Base-by-base conservation (phyloP, 148 eudicot genomes). In the Tetragonia tetragonoides region DNA sequence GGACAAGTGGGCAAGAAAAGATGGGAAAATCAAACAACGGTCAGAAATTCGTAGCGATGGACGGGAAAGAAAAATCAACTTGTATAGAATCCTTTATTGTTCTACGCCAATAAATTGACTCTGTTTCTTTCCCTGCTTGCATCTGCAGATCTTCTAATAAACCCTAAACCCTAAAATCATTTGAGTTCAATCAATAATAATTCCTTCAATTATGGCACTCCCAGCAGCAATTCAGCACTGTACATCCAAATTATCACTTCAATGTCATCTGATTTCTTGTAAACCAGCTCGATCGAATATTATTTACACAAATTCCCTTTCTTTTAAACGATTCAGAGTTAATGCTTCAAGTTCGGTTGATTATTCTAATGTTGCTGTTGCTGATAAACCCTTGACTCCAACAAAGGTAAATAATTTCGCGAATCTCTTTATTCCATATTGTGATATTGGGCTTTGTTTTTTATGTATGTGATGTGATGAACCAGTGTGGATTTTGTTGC, bases 311-410 rank as follows among this genome's bases (percentile, higher is more conserved):
- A 67, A 38, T 37, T 38, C 81, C 23, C 41, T 47, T 74, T 71
- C 78, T 47, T 57, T 77, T 3, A 88, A 84, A 63, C 76, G 61
- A 16, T 80, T 84, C 6, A 70, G 62, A 21, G 75, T 87, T 6
- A 62, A 67, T 53, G 86, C 91, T 78, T 85, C 93, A 53, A 71
- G 90, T 75, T 89, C 96, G 4, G 18, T 88, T 54, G 86, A 72
- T 78, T 87, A 77, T 70, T 80, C 88, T 28, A 79, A 47, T 70
- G 67, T 81, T 44, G 68, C 92, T 2, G 75, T 72, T 77, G 40
- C 81, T 75, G 74, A 82, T 68, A 77, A 75, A 44, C 72, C 85
- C 5, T 68, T 86, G 3, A 56, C 63, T 49, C 18, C 75, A 0
- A 70, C 70, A 23, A 88, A 88, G 84, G 92, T 83, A 74, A 80